Evolutionary conservation across 1,284 basidiomycete genomes (phyloP).

Genomic region (Sporisorium exsertum): DNA sequence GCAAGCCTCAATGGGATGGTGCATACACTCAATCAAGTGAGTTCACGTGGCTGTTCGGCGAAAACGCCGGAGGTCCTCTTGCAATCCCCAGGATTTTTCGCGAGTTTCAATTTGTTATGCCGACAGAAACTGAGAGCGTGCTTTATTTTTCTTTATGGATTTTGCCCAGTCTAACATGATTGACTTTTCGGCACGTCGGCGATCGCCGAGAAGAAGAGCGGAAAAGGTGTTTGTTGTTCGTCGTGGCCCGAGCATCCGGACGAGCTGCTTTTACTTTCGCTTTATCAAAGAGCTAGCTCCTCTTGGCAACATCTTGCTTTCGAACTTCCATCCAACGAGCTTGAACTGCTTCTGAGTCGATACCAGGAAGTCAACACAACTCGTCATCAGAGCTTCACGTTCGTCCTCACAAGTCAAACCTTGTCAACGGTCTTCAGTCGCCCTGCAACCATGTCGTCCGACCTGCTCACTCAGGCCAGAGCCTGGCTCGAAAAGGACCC

Average conservation of each 20-base stretch:
- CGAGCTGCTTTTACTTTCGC: not conserved
- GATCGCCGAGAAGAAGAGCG: conserved; percentile 37
- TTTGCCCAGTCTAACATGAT: conserved; percentile 2
- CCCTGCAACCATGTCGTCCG: conserved; percentile 18
- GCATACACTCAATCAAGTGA: not conserved
- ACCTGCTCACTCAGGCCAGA: conserved; percentile 42
- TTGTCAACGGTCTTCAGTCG: not conserved
- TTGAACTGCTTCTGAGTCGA: not conserved
- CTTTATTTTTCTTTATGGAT: too few species aligned
- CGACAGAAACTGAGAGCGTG: not conserved
- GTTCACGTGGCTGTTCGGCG: conserved; percentile 7
- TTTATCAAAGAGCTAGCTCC: not conserved
- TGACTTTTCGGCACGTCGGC: conserved; percentile 10
- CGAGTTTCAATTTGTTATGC: not conserved
- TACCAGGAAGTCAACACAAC: not conserved
- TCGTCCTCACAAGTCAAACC: not conserved
- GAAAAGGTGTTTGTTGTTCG: not conserved
- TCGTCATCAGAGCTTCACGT: too few species aligned
- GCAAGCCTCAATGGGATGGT: not conserved
- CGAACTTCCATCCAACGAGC: not conserved
- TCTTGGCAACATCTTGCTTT: not conserved
- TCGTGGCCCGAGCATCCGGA: conserved; percentile 31
- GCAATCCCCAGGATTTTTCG: not conserved
- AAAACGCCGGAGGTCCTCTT: conserved; percentile 1
- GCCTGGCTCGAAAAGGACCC: conserved; percentile 60